These are phyloP conservation scores for Pythium myriotylum DNA, from an alignment of 352 stramenopile species.

Conservation along the genomic window DNA sequence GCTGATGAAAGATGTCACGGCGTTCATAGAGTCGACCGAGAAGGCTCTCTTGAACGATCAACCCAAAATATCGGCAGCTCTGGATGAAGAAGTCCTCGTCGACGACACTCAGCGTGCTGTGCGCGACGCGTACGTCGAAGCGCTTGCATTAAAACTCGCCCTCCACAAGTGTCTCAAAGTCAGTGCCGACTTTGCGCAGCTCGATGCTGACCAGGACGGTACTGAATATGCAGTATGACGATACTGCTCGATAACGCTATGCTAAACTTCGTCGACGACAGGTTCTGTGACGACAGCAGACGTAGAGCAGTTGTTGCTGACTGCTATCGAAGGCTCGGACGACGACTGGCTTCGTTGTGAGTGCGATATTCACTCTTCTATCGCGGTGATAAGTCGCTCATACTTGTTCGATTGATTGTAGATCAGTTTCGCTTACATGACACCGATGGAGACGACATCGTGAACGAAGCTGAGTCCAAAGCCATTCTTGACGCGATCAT, in stretches of 20 bases:
- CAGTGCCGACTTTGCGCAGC: constrained; percentile 44
- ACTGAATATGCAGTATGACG: neutral
- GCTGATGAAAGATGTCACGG: constrained; percentile 46
- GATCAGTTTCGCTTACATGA: constrained; percentile 68
- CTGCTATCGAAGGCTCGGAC: constrained; percentile 13
- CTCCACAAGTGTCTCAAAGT: constrained; percentile 57
- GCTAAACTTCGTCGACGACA: neutral
- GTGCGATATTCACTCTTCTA: neutral
- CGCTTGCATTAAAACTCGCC: constrained; percentile 61
- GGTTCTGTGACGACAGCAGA: constrained; percentile 49
- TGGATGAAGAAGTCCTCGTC: constrained; percentile 36
- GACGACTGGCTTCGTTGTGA: constrained; percentile 22
- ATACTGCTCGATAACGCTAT: neutral
- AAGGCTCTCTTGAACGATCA: constrained; percentile 39
- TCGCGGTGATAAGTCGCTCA: too few species aligned
- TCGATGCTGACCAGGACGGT: constrained; percentile 76
- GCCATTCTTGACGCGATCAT: constrained; percentile 64
- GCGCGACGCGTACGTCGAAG: constrained; percentile 49
- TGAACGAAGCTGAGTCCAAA: constrained; percentile 61
- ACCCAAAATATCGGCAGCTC: constrained; percentile 35
- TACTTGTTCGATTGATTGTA: constrained; percentile 20
- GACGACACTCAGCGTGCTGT: constrained; percentile 18
- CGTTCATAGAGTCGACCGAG: constrained; percentile 50
- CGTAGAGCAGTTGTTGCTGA: constrained; percentile 44
- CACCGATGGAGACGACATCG: constrained; percentile 48